Evolutionary conservation across 306 rosid species (phyloP).

Genomic region (Rubus idaeus): DNA sequence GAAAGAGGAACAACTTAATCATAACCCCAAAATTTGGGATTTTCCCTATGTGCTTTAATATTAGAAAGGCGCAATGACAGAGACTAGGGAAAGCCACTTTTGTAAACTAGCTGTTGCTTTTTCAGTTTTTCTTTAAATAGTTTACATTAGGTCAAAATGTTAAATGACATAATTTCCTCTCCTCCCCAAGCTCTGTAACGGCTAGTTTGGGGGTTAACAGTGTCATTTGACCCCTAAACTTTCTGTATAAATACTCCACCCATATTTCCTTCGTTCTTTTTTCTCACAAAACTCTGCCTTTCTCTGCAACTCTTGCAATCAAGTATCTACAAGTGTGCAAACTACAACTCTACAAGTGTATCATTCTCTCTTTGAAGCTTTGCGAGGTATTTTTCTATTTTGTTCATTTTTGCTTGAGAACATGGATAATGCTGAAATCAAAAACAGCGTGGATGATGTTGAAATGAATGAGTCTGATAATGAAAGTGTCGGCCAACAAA

Average conservation of each 20-base stretch:
- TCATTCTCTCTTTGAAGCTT: conserved; percentile 6
- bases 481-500: not conserved
- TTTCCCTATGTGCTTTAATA: too few relatives aligned
- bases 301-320: not conserved
- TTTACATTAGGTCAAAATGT: not conserved
- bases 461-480: not conserved
- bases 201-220: not conserved
- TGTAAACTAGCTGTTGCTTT: not conserved
- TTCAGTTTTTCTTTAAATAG: too few relatives aligned
- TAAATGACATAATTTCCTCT: not conserved
- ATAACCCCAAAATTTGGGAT: not conserved
- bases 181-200: not conserved
- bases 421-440: not conserved
- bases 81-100: not conserved
- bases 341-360: too few relatives aligned
- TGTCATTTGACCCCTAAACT: not conserved
- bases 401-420: not conserved
- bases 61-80: too few relatives aligned
- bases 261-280: not conserved
- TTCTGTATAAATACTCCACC: too few relatives aligned
- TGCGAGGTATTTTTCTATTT: not conserved
- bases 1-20: not conserved
- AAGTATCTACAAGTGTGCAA: not conserved
- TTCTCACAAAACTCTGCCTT: not conserved
- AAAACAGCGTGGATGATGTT: not conserved